These are phyloP conservation scores for Beauveria varroae DNA, from an alignment of 2,329 filamentous ascomycete species.

Conservation along the genomic window DNA sequence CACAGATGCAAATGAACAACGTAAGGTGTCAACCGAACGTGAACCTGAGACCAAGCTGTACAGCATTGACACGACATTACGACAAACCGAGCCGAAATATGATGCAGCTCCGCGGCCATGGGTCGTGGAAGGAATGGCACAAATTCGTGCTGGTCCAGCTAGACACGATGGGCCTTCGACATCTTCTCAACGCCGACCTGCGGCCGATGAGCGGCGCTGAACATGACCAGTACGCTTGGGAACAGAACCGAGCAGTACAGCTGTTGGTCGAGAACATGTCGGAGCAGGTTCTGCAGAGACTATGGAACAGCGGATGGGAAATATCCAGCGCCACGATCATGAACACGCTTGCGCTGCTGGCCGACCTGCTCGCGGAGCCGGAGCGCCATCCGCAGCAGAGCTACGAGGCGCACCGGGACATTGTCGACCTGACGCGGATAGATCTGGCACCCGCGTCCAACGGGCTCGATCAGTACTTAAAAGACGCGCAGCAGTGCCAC, in stretches of 20 bases:
- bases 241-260: neutral
- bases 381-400: neutral
- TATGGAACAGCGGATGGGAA: neutral
- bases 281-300: neutral
- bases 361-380: neutral
- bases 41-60: too few relatives aligned
- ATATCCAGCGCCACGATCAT: neutral
- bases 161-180: neutral
- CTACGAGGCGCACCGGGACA: slow-evolving; percentile 3
- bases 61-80: neutral
- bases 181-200: neutral
- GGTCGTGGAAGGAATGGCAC: neutral
- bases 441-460: neutral
- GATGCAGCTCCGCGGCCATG: slow-evolving; percentile 2
- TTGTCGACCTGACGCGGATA: neutral
- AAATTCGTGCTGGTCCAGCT: neutral
- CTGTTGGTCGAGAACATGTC: neutral
- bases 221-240: neutral
- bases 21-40: too few relatives aligned
- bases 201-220: neutral
- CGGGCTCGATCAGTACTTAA: neutral
- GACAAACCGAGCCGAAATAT: neutral
- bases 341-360: slow-evolving; percentile 1
- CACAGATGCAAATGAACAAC: too few relatives aligned
- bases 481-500: slow-evolving; percentile 1